Percentiles rank a stretch among this genome's conserved stretches.
Conservation (phyloP, 345 rosid genomes). For the Populus pruinosa region DNA sequence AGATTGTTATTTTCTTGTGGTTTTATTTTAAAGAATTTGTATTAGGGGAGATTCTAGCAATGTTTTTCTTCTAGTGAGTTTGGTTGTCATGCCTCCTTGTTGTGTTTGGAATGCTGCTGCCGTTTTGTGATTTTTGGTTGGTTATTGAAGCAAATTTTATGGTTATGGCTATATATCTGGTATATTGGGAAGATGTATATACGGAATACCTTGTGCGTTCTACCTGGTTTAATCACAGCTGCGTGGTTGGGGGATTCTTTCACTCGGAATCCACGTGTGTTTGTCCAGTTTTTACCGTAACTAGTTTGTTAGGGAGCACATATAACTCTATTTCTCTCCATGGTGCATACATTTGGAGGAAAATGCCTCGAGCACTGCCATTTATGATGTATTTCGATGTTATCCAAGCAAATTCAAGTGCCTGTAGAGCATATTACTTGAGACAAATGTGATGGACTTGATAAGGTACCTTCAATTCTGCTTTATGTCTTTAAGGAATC, state of each 20-base stretch:
- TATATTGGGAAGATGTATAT: background rate
- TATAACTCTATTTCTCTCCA: background rate
- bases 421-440: background rate
- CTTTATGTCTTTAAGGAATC: background rate
- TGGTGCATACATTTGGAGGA: background rate
- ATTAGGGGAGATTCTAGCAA: background rate
- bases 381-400: background rate
- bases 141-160: background rate
- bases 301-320: background rate
- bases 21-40: background rate
- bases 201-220: background rate
- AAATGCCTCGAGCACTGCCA: background rate
- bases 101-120: background rate
- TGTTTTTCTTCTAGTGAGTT: background rate
- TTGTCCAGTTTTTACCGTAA: background rate
- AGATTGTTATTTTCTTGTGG: background rate
- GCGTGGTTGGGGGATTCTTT: background rate
- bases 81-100: background rate
- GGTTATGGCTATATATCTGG: background rate
- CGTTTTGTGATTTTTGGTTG: background rate
- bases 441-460: background rate
- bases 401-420: background rate
- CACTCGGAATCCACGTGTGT: background rate
- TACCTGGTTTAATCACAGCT: background rate
- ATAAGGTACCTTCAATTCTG: background rate